Evolutionary conservation across 2,329 filamentous ascomycete genomes (phyloP).

Genomic region (Penicillium crustosum): DNA sequence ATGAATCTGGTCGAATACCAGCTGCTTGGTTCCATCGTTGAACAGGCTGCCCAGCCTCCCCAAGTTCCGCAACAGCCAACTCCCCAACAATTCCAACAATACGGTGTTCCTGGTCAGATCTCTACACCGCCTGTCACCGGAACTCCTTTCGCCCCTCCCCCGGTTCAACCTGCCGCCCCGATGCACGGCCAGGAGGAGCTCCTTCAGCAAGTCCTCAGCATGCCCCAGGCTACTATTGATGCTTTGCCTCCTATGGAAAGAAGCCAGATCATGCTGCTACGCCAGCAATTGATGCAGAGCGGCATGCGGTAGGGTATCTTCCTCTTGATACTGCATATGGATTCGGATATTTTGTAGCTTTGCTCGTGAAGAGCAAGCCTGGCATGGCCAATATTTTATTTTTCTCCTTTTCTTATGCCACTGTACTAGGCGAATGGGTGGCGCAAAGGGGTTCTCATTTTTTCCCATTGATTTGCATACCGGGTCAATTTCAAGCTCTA

Average conservation of each 20-base stretch:
- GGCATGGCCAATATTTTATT: not conserved
- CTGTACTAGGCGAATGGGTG: slow-evolving; percentile 16
- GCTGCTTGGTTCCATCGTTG: slow-evolving; percentile 77
- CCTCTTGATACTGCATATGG: not conserved
- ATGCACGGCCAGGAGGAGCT: slow-evolving; percentile 67
- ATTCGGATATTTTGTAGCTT: not conserved
- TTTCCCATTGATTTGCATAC: slow-evolving; percentile 16
- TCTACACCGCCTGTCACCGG: slow-evolving; percentile 54
- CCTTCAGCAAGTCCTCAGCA: slow-evolving; percentile 75
- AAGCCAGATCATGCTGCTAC: slow-evolving; percentile 74
- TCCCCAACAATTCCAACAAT: slow-evolving; percentile 40
- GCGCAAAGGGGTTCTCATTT: slow-evolving; percentile 14
- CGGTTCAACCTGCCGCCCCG: slow-evolving; percentile 42
- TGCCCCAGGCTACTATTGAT: slow-evolving; percentile 79
- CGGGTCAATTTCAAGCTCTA: slow-evolving; percentile 1
- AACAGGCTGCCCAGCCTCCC: slow-evolving; percentile 53
- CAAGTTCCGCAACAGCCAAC: slow-evolving; percentile 40
- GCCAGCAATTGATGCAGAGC: slow-evolving; percentile 59
- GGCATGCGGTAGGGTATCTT: slow-evolving; percentile 33
- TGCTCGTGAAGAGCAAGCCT: not conserved
- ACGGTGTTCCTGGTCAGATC: slow-evolving; percentile 46
- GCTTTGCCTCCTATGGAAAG: slow-evolving; percentile 72
- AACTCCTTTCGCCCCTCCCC: slow-evolving; percentile 46
- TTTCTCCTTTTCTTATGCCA: slow-evolving; percentile 2
- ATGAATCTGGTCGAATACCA: slow-evolving; percentile 89